Base-by-base conservation (phyloP, 352 stramenopile species). In the Phytophthora vignae region DNA sequence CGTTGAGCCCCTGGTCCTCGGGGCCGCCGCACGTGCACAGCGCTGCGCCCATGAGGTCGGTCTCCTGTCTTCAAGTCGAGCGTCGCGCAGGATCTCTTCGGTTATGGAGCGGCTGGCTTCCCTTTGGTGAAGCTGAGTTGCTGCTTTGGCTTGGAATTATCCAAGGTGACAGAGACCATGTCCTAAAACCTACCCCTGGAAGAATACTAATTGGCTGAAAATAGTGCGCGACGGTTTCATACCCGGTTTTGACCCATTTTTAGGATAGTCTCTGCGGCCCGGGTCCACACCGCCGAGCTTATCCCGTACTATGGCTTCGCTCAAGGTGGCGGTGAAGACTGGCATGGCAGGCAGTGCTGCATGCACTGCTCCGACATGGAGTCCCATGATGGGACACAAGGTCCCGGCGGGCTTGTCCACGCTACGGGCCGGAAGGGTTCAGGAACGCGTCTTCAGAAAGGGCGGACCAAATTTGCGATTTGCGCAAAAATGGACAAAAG, bases 11-110 rank as follows among this genome's bases (percentile, higher is more conserved):
- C 21, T 67, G 60, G 61, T 90, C 82, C 17, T 88, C 82, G 17
- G 70, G 78, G 33, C 73, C 71, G 31, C 77, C 75, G 57, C 82
- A 90, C 36, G 82, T 81, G 61, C 82, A 90, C 46, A 90, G 65
- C 46, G 80, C 82, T 48, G 77, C 76, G 29, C 82, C 82, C 82
- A 90, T 90, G 40, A 29, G 21, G 10, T 69, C 44, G 44, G 17
- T 25, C 19, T 12, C 15, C 6, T 36, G 36, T 42, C 36, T 42
- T 4, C 17, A 8, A 53, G 33, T 67, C 44, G 17, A 29, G 10
- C n/a, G 50, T 36, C 14, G 15, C 36, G 36, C 22, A 61, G 63
- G 71, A 74, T 78, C 66, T 75, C 57, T 77, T 69, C 14, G 57
- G 52, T 69, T 73, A 52, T 71, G 64, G 12, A 19, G n/a, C 54